Evolutionary conservation across 305 asterid species (phyloP).

Genomic region (Fraxinus latifolia): DNA sequence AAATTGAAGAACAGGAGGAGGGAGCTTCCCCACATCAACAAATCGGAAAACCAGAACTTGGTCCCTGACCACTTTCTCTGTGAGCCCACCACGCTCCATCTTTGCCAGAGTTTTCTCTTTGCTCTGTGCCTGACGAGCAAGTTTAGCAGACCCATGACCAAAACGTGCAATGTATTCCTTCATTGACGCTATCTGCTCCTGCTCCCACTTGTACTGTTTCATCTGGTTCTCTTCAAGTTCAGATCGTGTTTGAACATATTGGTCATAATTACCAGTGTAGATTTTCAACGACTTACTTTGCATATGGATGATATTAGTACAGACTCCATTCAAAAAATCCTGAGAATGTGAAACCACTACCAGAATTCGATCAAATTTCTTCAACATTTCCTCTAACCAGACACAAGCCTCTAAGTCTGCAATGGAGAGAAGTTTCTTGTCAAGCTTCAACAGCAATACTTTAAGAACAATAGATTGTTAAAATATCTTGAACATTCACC

Average conservation of each 20-base stretch:
- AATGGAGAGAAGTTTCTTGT: conserved; percentile 1
- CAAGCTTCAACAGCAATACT: not conserved
- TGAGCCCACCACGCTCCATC: conserved; percentile 98
- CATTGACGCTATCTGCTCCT: conserved; percentile 91
- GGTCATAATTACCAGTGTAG: conserved; percentile 87
- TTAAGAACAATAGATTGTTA: not conserved
- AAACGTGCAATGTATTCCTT: conserved; percentile 99
- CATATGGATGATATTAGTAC: conserved; percentile 98
- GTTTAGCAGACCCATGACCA: conserved; percentile 98
- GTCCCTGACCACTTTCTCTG: conserved; percentile 81
- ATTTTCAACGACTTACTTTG: conserved; percentile 73
- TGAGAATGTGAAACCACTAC: conserved; percentile 99
- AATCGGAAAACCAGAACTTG: conserved; percentile 74
- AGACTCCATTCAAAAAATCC: conserved; percentile 97
- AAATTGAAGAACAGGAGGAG: conserved; percentile 97
- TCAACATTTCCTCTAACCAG: conserved; percentile 89
- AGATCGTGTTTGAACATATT: conserved; percentile 85
- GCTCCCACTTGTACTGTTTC: conserved; percentile 99
- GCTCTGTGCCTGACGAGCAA: conserved; percentile 99
- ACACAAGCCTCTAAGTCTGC: conserved; percentile 97
- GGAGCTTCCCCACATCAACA: conserved; percentile 90
- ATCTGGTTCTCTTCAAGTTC: conserved; percentile 98
- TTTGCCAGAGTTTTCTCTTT: conserved; percentile 94
- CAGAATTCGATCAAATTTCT: conserved; percentile 79
- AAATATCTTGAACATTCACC: not conserved